These are phyloP conservation scores for Sporisorium graminicola DNA, from an alignment of 1,284 basidiomycete species.

Conservation along the genomic window DNA sequence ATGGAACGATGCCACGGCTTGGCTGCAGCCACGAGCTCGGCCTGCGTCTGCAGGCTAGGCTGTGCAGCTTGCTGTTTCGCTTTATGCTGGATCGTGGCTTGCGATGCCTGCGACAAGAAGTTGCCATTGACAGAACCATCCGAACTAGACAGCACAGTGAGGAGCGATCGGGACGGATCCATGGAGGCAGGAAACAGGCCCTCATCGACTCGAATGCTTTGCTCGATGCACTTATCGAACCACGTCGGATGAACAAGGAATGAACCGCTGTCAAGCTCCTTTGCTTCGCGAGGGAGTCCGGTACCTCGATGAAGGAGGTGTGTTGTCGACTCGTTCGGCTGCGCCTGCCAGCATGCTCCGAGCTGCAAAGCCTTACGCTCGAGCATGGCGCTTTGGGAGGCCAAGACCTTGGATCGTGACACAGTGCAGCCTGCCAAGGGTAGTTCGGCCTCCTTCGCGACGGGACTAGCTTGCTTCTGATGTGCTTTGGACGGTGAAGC, in stretches of 20 bases:
- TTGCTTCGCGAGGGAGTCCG: slow-evolving; percentile 25
- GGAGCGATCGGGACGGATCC: slow-evolving; percentile 35
- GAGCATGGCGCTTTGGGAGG: slow-evolving; percentile 27
- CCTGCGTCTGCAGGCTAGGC: slow-evolving; percentile 18
- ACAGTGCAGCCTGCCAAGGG: slow-evolving; percentile 37
- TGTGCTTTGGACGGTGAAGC: neutral
- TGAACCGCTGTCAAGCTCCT: slow-evolving; percentile 9
- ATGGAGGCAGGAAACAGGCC: slow-evolving; percentile 41
- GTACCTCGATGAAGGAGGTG: slow-evolving; percentile 44
- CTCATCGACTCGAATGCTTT: slow-evolving; percentile 43
- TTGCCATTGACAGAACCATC: slow-evolving; percentile 42
- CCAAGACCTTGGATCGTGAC: slow-evolving; percentile 32
- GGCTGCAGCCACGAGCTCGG: slow-evolving; percentile 35
- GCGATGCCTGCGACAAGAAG: slow-evolving; percentile 42
- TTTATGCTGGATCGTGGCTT: slow-evolving; percentile 8
- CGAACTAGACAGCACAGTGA: slow-evolving; percentile 43
- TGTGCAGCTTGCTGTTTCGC: slow-evolving; percentile 2
- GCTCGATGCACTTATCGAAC: slow-evolving; percentile 49
- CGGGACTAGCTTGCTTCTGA: neutral
- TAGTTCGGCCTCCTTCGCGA: neutral
- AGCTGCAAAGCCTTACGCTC: slow-evolving; percentile 47
- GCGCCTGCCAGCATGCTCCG: slow-evolving; percentile 39
- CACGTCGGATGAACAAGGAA: slow-evolving; percentile 47
- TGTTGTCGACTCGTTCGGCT: slow-evolving; percentile 21
- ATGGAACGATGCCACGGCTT: slow-evolving; percentile 51